Base-by-base conservation (phyloP, 129 eudicot species). In the Dittrichia graveolens region DNA sequence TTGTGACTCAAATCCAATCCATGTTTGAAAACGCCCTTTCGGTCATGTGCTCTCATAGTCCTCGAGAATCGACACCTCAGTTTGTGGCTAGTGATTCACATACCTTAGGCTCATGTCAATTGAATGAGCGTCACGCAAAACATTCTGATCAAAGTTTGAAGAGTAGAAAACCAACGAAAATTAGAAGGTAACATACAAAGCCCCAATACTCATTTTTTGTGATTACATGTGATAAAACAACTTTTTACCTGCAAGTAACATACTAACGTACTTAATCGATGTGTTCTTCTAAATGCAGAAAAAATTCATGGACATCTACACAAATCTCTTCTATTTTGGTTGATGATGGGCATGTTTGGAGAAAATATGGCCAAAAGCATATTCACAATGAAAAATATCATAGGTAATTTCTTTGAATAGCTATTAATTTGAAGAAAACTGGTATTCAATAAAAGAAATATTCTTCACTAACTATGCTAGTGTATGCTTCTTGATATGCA, bases 261-360 rank as follows among this genome's bases (percentile, higher is more conserved):
- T 37, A 16, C 48, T 38, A 39, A 50, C 53, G n/a, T n/a, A 1
- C 38, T 15, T 14, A 35, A 49, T 24, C 11, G 5, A 9, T n/a
- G n/a, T n/a, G n/a, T 69, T 11, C 11, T n/a, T 14, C n/a, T 41
- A 60, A 15, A 43, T 43, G 77, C 77, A 87, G 89, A 78, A 84
- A 70, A 71, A 66, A 31, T 54, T 47, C 75, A 8, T 81, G 76
- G 43, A 60, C 90, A 67, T 46, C 65, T 7, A 77, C 71, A 47
- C 72, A 56, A 34, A 56, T 72, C 3, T 70, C 71, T 55, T 31
- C 84, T 6, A 39, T 38, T 39, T 45, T 61, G 73, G 44, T 65
- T 10, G 86, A 81, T 7, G 95, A 88, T 74, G 90, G 85, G 6
- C 52, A 80, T 78, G 95, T 88, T n/a, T 88, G 90, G 95, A 82